Percentiles rank a stretch among this genome's conserved stretches.
These are phyloP conservation scores for Fusarium penzigii DNA, from an alignment of 2,329 filamentous ascomycete genomes.

Conservation along the genomic window DNA sequence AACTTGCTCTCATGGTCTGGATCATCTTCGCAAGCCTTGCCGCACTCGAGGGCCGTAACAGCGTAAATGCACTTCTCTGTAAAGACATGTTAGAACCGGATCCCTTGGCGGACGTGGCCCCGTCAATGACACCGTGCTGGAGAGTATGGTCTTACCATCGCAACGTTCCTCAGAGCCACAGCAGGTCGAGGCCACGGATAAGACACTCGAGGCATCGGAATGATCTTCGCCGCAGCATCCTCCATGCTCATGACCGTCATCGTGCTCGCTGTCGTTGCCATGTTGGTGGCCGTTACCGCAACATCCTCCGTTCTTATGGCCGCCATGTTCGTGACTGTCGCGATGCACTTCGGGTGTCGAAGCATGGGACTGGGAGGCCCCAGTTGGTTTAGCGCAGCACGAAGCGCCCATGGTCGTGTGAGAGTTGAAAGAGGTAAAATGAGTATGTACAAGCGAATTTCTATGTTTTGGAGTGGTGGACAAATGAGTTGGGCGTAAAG, in stretches of 20 bases:
- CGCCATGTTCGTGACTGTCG: background rate
- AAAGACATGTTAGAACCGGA: background rate
- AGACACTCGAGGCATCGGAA: background rate
- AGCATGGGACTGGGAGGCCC: background rate
- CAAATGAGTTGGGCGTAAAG: too few species aligned
- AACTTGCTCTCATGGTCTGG: constrained; percentile 9
- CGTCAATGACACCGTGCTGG: too few species aligned
- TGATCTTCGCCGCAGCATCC: background rate
- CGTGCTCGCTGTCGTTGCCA: background rate
- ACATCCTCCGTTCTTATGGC: background rate
- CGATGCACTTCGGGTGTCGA: background rate
- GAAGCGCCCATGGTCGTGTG: background rate
- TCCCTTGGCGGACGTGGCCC: background rate
- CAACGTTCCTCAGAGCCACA: background rate
- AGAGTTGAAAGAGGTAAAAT: background rate
- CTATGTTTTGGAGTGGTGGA: background rate
- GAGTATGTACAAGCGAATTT: too few species aligned
- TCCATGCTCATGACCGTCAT: background rate
- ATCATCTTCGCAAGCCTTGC: constrained; percentile 9
- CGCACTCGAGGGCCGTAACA: constrained; percentile 12
- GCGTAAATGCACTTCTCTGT: constrained; percentile 17
- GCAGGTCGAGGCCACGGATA: background rate
- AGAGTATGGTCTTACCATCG: background rate
- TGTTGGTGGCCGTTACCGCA: background rate
- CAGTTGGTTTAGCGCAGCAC: background rate